These are phyloP conservation scores for Balansia obtecta DNA, from an alignment of 2,329 filamentous ascomycete genomes.

Conservation along the genomic window DNA sequence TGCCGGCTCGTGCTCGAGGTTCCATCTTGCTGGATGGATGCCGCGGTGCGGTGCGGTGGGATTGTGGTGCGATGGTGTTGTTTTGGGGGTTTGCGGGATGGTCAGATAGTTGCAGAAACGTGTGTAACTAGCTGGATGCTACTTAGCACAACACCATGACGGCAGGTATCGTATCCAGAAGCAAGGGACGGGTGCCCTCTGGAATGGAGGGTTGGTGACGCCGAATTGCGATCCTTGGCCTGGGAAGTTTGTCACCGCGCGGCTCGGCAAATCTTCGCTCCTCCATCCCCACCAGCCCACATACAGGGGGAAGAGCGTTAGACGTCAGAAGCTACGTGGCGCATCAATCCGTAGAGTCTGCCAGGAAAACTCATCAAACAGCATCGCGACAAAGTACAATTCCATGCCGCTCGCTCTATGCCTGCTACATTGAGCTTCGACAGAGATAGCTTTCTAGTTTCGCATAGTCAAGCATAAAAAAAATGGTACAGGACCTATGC, in stretches of 20 bases:
- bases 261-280: constrained; percentile 25
- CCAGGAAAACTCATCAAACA: neutral
- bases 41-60: neutral
- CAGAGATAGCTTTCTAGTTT: too few relatives aligned
- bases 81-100: too few relatives aligned
- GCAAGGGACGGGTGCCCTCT: neutral
- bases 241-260: neutral
- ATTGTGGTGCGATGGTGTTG: constrained; percentile 9
- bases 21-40: constrained; percentile 39
- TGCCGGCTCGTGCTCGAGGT: constrained; percentile 62
- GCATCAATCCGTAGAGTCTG: neutral
- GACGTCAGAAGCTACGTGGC: neutral
- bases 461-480: neutral
- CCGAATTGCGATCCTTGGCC: neutral
- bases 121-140: too few relatives aligned
- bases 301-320: neutral
- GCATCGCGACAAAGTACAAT: neutral
- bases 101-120: too few relatives aligned
- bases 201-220: neutral
- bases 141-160: too few relatives aligned
- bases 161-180: too few relatives aligned
- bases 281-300: constrained; percentile 6
- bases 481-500: neutral
- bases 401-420: neutral
- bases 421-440: too few relatives aligned